A percentile compares a stretch with the other conserved stretches of the same genome.
Conservation (phyloP, 805 yeast genomes). For the Yarrowia divulgata region DNA sequence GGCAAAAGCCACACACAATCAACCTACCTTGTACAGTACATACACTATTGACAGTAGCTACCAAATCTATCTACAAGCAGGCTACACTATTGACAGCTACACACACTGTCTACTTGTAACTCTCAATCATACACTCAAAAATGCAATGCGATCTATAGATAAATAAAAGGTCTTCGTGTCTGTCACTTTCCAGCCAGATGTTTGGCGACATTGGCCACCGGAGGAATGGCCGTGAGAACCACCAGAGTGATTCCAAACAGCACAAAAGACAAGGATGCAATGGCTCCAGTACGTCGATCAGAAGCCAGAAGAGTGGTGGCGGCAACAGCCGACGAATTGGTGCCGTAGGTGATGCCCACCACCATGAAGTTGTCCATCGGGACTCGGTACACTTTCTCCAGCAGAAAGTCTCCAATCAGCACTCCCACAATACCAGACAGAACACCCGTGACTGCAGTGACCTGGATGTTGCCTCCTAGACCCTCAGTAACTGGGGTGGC, state of each 20-base stretch:
- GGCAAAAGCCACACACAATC: too few species aligned
- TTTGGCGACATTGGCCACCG: slow-evolving; percentile 58
- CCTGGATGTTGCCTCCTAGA: slow-evolving; percentile 69
- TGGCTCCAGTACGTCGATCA: slow-evolving; percentile 82
- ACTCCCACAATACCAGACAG: slow-evolving; percentile 80
- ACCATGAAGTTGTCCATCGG: slow-evolving; percentile 72
- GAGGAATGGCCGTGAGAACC: slow-evolving; percentile 66
- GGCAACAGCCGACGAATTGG: slow-evolving; percentile 83
- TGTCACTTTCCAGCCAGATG: slow-evolving; percentile 54
- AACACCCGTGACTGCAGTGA: slow-evolving; percentile 81
- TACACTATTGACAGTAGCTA: too few species aligned
- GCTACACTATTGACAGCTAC: too few species aligned
- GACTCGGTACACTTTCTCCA: slow-evolving; percentile 56
- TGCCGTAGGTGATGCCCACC: slow-evolving; percentile 77
- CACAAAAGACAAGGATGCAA: slow-evolving; percentile 74
- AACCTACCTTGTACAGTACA: too few species aligned
- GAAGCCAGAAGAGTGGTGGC: slow-evolving; percentile 72
- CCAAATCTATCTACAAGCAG: too few species aligned
- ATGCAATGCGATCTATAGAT: slow-evolving; percentile 5
- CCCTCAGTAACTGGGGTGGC: slow-evolving; percentile 78
- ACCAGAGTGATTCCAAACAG: slow-evolving; percentile 78
- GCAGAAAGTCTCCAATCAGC: slow-evolving; percentile 63
- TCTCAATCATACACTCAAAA: not conserved
- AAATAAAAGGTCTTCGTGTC: not conserved
- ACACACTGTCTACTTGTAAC: too few species aligned